A percentile compares a stretch with the other conserved stretches of the same genome.
phyloP scores from a whole-genome alignment of 768 basidiomycete genomes.

The Chlorophyllum brunneum region DNA sequence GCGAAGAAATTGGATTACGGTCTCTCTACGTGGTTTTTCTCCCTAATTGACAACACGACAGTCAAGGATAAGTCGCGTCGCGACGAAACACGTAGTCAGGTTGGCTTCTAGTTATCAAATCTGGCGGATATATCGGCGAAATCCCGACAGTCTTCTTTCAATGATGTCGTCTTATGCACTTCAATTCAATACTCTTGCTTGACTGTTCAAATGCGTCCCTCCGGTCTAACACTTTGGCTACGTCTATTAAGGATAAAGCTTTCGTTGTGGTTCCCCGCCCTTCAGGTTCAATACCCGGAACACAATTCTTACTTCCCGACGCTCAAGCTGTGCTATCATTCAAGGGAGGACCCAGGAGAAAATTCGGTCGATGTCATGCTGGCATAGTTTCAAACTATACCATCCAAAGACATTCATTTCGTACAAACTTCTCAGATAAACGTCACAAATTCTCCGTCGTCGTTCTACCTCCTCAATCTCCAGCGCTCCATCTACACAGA shows the following conservation, averaged over 20 bases:
- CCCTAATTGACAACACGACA: too few species aligned
- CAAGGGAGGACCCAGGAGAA: conserved; percentile 8
- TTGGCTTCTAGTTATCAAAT: neutral
- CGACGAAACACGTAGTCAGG: neutral
- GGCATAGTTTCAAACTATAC: neutral
- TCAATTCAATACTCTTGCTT: neutral
- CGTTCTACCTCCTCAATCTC: neutral
- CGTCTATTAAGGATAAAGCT: too few species aligned
- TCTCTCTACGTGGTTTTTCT: neutral
- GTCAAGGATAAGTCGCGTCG: neutral
- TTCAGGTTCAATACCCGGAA: neutral
- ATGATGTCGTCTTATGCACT: neutral
- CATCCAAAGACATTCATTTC: neutral
- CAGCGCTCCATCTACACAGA: neutral
- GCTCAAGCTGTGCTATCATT: too few species aligned
- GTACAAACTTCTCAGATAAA: neutral
- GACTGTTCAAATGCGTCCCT: neutral
- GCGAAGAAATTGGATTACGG: neutral
- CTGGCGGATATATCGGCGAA: conserved; percentile 10
- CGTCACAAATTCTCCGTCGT: conserved; percentile 1
- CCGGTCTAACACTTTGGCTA: too few species aligned
- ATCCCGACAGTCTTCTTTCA: neutral
- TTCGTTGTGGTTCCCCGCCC: neutral
- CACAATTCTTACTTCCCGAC: too few species aligned
- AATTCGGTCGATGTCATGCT: conserved; percentile 3